A percentile compares a stretch with the other conserved stretches of the same genome.
phyloP scores from a whole-genome alignment of 495 filamentous ascomycete species.

The Diplogelasinospora grovesii region DNA sequence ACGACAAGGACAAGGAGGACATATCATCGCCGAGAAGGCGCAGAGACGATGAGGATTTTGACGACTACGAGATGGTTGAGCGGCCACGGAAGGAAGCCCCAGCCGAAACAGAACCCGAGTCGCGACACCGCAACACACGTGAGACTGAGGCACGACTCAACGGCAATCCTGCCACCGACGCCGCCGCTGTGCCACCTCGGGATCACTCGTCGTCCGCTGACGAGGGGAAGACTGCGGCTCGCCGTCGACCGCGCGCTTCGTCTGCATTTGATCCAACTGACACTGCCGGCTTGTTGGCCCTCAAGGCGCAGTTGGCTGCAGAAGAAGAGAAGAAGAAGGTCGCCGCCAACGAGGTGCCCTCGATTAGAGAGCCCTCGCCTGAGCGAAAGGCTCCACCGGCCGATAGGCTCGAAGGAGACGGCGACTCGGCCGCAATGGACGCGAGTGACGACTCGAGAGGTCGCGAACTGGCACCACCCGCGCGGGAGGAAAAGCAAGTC shows the following conservation, averaged over 20 bases:
- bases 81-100: slow-evolving; percentile 13
- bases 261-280: slow-evolving; percentile 47
- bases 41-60: slow-evolving; percentile 17
- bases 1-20: slow-evolving; percentile 21
- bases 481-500: slow-evolving; percentile 36
- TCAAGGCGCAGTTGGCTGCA: slow-evolving; percentile 41
- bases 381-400: slow-evolving; percentile 18
- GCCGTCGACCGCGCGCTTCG: slow-evolving; percentile 28
- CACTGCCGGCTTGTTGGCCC: slow-evolving; percentile 35
- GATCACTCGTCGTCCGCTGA: slow-evolving; percentile 17
- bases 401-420: slow-evolving; percentile 14
- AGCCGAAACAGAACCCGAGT: slow-evolving; percentile 13
- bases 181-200: slow-evolving; percentile 7
- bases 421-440: slow-evolving; percentile 16
- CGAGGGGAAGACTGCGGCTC: slow-evolving; percentile 18
- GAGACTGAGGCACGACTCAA: slow-evolving; percentile 19
- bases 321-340: slow-evolving; percentile 27
- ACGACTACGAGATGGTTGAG: slow-evolving; percentile 32
- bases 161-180: too few species aligned
- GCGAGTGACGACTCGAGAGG: slow-evolving; percentile 33
- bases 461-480: slow-evolving; percentile 24
- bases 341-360: slow-evolving; percentile 10
- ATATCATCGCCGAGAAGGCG: slow-evolving; percentile 18
- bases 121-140: slow-evolving; percentile 15
- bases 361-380: slow-evolving; percentile 22